Conservation (phyloP, 441 rosid genomes). For the Bocquillonia castaneifolia region DNA sequence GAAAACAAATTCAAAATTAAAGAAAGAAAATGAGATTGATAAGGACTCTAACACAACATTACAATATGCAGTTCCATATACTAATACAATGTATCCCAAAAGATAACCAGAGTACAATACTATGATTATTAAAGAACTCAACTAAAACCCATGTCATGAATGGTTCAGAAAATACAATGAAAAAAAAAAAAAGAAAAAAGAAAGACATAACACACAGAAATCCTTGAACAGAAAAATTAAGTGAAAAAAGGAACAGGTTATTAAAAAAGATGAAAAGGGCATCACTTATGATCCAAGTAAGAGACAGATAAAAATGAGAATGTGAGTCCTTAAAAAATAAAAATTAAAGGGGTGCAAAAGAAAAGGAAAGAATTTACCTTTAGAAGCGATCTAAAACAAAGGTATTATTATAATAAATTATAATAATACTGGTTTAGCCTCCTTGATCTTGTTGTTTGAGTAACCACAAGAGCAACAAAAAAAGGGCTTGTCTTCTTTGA, state of each 20-base stretch:
- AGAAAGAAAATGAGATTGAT: conserved; percentile 12
- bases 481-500: conserved; percentile 29
- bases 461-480: conserved; percentile 31
- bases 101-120: neutral
- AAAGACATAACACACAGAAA: conserved; percentile 14
- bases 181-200: conserved; percentile 9
- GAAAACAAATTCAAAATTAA: neutral
- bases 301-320: conserved; percentile 28
- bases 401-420: too few species aligned
- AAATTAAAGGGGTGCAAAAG: conserved; percentile 5
- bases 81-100: conserved; percentile 6
- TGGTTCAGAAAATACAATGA: neutral
- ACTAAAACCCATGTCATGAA: conserved; percentile 11
- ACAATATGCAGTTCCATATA: conserved; percentile 10
- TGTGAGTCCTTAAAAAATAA: conserved; percentile 13
- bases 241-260: conserved; percentile 22
- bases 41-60: conserved; percentile 15
- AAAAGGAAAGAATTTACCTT: conserved; percentile 41
- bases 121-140: conserved; percentile 14
- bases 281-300: conserved; percentile 74
- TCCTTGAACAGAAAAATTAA: conserved; percentile 9
- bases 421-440: conserved; percentile 25
- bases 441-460: conserved; percentile 53
- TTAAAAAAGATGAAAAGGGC: too few species aligned
- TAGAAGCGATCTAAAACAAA: conserved; percentile 24